phyloP scores from a whole-genome alignment of 257 asterid genomes.

The Gentiana dahurica region DNA sequence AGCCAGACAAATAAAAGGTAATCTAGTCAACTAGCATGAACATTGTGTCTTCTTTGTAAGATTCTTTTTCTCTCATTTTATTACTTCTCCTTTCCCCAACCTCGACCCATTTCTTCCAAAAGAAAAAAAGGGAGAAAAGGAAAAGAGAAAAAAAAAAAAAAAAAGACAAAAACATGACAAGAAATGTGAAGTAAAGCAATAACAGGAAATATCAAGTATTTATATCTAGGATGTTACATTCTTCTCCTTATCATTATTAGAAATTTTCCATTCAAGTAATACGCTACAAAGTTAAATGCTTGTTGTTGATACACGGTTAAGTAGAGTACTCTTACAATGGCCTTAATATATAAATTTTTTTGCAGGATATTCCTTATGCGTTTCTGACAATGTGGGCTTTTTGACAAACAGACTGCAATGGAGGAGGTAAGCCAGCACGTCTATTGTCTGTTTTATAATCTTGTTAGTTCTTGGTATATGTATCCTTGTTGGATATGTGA shows the following conservation, averaged over 20 bases:
- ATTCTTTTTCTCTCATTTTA: not conserved
- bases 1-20: slow-evolving; percentile 38
- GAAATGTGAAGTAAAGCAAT: not conserved
- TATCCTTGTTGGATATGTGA: not conserved
- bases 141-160: not conserved
- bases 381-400: slow-evolving; percentile 16
- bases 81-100: not conserved
- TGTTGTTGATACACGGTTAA: not conserved
- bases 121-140: too few relatives aligned
- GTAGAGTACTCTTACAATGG: not conserved
- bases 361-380: slow-evolving; percentile 31
- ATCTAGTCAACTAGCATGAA: not conserved
- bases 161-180: not conserved
- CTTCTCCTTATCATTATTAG: not conserved
- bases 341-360: slow-evolving; percentile 12
- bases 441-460: not conserved
- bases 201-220: not conserved
- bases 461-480: not conserved
- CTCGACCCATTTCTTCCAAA: too few relatives aligned
- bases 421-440: slow-evolving; percentile 33
- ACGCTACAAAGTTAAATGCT: not conserved
- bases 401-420: slow-evolving; percentile 13
- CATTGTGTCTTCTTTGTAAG: not conserved
- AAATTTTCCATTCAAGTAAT: not conserved
- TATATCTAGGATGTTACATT: not conserved